phyloP scores from a whole-genome alignment of 1,139 yeast species.

The Debaryomyces robertsiae region DNA sequence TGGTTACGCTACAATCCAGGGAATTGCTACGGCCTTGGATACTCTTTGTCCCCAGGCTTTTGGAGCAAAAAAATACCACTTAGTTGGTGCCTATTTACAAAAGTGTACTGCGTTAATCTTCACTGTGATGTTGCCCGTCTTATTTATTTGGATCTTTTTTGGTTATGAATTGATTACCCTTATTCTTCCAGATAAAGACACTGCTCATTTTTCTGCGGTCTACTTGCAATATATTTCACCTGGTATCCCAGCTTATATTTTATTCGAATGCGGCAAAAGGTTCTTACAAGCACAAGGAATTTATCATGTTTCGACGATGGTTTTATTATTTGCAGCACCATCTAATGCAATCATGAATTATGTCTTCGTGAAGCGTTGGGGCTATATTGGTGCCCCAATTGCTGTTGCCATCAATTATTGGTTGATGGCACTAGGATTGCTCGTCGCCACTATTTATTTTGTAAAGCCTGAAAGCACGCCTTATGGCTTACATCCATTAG shows the following conservation, averaged over 20 bases:
- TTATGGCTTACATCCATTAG: conserved; percentile 42
- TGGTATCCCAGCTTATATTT: conserved; percentile 58
- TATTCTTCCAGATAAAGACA: conserved; percentile 46
- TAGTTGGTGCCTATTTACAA: conserved; percentile 57
- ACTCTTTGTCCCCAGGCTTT: conserved; percentile 63
- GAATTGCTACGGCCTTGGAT: conserved; percentile 59
- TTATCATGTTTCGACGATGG: conserved; percentile 54
- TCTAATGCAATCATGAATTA: conserved; percentile 53
- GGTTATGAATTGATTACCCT: conserved; percentile 42
- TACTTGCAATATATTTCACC: conserved; percentile 52
- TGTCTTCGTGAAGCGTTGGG: conserved; percentile 40
- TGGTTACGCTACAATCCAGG: conserved; percentile 60
- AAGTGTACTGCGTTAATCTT: conserved; percentile 56
- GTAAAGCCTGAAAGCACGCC: conserved; percentile 45
- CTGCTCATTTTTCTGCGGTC: conserved; percentile 55
- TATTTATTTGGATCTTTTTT: conserved; percentile 51
- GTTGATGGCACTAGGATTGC: conserved; percentile 54
- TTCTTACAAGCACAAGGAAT: conserved; percentile 58
- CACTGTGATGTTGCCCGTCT: conserved; percentile 51
- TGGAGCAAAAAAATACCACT: conserved; percentile 54
- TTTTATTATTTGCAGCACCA: conserved; percentile 55
- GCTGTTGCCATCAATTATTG: conserved; percentile 61
- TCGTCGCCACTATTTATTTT: conserved; percentile 39
- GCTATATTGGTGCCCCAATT: conserved; percentile 59
- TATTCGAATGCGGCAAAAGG: conserved; percentile 57